phyloP scores from a whole-genome alignment of 305 asterid species.

The Ilex paraguariensis region DNA sequence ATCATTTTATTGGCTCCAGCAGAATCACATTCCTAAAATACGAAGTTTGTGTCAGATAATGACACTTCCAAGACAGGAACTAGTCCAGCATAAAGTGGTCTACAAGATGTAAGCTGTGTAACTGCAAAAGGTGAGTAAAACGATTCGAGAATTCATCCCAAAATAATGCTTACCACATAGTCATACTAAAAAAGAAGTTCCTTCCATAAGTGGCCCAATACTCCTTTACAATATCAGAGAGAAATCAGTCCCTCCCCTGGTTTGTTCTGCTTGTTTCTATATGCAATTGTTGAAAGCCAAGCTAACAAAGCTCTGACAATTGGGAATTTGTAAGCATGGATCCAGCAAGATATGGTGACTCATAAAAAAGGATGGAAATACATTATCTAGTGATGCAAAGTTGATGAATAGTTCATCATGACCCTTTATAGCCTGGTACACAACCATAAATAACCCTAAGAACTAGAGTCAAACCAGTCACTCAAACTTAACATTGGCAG shows the following conservation, averaged over 20 bases:
- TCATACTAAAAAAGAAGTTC: slow-evolving; percentile 92
- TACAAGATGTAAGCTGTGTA: neutral
- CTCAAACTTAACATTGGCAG: too few relatives aligned
- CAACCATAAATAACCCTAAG: too few relatives aligned
- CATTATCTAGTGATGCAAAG: too few relatives aligned
- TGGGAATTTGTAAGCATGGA: slow-evolving; percentile 11
- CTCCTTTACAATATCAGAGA: slow-evolving; percentile 70
- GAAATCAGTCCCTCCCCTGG: slow-evolving; percentile 78
- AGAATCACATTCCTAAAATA: slow-evolving; percentile 79
- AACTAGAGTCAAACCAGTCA: too few relatives aligned
- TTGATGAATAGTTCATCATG: too few relatives aligned
- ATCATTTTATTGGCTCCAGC: slow-evolving; percentile 88
- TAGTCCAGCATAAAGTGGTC: neutral
- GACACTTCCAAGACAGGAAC: slow-evolving; percentile 9
- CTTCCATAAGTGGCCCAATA: slow-evolving; percentile 96
- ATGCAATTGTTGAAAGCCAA: slow-evolving; percentile 91
- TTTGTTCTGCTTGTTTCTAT: slow-evolving; percentile 67
- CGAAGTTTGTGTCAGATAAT: slow-evolving; percentile 11
- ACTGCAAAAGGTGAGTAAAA: slow-evolving; percentile 6
- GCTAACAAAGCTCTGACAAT: slow-evolving; percentile 86
- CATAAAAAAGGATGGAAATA: neutral
- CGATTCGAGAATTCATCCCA: slow-evolving; percentile 8
- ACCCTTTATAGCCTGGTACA: too few relatives aligned
- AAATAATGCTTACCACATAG: slow-evolving; percentile 63
- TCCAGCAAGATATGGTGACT: neutral